Evolutionary conservation across 2,329 filamentous ascomycete genomes (phyloP).

Genomic region (Ambrosiella cleistominuta): DNA sequence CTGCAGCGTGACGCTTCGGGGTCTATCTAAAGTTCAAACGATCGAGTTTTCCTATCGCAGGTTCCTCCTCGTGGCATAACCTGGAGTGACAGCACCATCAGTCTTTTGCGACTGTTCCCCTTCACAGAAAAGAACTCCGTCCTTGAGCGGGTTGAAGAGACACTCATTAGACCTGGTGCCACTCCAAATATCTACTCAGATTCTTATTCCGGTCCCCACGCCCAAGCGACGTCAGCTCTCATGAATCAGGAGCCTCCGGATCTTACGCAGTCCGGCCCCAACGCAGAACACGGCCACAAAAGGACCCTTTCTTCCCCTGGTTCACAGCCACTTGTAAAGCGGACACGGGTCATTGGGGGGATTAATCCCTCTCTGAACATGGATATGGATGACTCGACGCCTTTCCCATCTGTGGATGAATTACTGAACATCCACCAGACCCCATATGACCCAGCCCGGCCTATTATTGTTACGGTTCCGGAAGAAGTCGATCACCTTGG

Average conservation of each 20-base stretch:
- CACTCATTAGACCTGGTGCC: too few relatives aligned
- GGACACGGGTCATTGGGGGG: constrained; percentile 5
- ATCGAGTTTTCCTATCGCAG: constrained; percentile 4
- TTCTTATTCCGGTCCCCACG: neutral
- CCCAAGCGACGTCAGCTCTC: neutral
- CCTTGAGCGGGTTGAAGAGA: neutral
- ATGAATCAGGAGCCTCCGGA: constrained; percentile 5
- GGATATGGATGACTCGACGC: constrained; percentile 8
- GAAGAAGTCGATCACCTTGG: constrained; percentile 1
- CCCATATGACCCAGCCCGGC: constrained; percentile 11
- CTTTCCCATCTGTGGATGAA: constrained; percentile 11
- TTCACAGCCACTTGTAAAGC: constrained; percentile 10
- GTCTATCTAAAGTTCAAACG: neutral
- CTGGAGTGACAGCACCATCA: neutral
- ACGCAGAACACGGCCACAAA: constrained; percentile 8
- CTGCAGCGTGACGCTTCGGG: neutral
- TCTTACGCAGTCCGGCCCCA: constrained; percentile 1
- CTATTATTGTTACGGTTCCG: constrained; percentile 8
- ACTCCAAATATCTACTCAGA: neutral
- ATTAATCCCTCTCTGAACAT: neutral
- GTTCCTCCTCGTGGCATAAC: neutral
- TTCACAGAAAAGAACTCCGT: neutral
- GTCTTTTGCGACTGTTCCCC: constrained; percentile 1
- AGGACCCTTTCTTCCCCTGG: constrained; percentile 10
- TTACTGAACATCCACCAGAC: constrained; percentile 8